phyloP scores from a whole-genome alignment of 352 stramenopile genomes.

The Phytophthora ohioensis region DNA sequence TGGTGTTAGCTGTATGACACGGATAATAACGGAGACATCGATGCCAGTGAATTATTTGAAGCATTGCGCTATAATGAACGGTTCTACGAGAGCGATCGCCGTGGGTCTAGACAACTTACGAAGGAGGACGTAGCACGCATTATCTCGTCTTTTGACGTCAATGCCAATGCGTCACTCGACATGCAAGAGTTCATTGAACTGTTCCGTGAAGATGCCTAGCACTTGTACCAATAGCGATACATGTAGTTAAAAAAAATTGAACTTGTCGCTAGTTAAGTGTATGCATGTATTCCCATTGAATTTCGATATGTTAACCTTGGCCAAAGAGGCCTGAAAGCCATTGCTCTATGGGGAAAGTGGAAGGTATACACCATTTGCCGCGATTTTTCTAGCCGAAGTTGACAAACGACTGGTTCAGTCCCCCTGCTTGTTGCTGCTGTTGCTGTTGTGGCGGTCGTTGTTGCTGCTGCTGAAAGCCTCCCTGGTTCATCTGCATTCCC shows the following conservation, averaged over 20 bases:
- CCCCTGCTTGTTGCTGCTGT: conserved; percentile 50
- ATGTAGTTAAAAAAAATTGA: not conserved
- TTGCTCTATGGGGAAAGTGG: conserved; percentile 40
- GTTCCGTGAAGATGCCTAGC: conserved; percentile 73
- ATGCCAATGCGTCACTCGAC: conserved; percentile 79
- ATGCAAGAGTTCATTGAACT: conserved; percentile 84
- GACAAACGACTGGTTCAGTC: conserved; percentile 82
- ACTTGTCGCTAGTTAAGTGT: conserved; percentile 20
- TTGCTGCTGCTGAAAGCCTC: conserved; percentile 40
- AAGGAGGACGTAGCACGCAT: conserved; percentile 74
- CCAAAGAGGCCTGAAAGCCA: conserved; percentile 2
- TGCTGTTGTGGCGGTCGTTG: conserved; percentile 47
- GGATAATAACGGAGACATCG: conserved; percentile 74
- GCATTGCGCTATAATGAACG: conserved; percentile 75
- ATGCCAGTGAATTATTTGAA: conserved; percentile 72
- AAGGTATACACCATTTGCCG: conserved; percentile 45
- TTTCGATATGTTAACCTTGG: conserved; percentile 21
- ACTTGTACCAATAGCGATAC: not conserved
- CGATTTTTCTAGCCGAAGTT: conserved; percentile 61
- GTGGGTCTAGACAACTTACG: conserved; percentile 43
- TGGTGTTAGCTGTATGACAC: conserved; percentile 63
- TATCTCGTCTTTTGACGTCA: conserved; percentile 78
- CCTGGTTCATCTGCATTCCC: conserved; percentile 67
- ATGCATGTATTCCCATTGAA: conserved; percentile 38
- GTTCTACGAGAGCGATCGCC: conserved; percentile 68